Conservation (phyloP, 1,139 yeast species). For the Candida sanyaensis region DNA sequence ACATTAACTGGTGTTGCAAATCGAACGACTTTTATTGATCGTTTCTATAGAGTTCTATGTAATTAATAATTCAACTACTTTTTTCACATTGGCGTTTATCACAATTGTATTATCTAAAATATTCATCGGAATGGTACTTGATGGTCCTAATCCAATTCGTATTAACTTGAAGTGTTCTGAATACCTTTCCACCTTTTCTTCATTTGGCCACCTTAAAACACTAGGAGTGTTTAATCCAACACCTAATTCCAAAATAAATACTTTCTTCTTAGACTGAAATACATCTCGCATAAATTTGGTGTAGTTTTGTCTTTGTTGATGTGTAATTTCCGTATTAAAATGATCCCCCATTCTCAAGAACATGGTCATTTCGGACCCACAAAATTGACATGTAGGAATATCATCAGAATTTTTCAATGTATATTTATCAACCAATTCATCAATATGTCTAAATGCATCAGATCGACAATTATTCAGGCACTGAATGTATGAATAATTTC, state of each 20-base stretch:
- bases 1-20: background rate
- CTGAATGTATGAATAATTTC: constrained; percentile 9
- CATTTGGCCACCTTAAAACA: constrained; percentile 11
- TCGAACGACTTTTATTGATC: background rate
- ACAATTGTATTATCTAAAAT: constrained; percentile 5
- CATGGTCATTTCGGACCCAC: constrained; percentile 10
- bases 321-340: constrained; percentile 6
- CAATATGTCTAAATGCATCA: constrained; percentile 8
- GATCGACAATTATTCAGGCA: constrained; percentile 9
- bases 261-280: background rate
- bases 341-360: constrained; percentile 10
- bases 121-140: constrained; percentile 4
- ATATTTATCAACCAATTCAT: constrained; percentile 5
- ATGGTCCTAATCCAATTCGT: constrained; percentile 10
- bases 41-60: background rate
- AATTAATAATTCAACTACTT: constrained; percentile 3
- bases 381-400: constrained; percentile 10
- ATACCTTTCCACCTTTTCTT: constrained; percentile 4
- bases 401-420: constrained; percentile 3
- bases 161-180: constrained; percentile 8
- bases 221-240: constrained; percentile 12
- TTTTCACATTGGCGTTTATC: constrained; percentile 6
- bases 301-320: constrained; percentile 1
- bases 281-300: background rate
- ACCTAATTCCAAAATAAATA: constrained; percentile 9